Percentiles rank a stretch among this genome's conserved stretches.
Conservation (phyloP, 371 early-diverging fungal species). For the Synchytrium microbalum region DNA sequence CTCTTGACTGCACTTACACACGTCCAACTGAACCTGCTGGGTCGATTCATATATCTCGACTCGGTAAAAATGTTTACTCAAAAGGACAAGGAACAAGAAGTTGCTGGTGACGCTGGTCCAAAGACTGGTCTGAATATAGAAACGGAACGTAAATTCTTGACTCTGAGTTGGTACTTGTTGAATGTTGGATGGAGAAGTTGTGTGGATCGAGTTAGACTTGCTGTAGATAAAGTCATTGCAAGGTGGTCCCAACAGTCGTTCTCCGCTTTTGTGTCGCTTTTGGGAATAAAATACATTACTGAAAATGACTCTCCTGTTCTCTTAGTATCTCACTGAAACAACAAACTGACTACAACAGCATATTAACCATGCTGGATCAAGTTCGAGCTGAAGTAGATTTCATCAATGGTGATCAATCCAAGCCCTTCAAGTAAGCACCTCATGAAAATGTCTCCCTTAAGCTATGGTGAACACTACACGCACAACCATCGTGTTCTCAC, state of each 20-base stretch:
- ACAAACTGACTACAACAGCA: slow-evolving; percentile 19
- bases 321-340: slow-evolving; percentile 41
- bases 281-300: neutral
- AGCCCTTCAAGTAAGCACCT: slow-evolving; percentile 6
- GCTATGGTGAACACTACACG: slow-evolving; percentile 6
- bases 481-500: too few species aligned
- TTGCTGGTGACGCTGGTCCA: neutral
- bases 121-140: slow-evolving; percentile 29
- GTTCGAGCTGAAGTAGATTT: slow-evolving; percentile 20
- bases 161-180: slow-evolving; percentile 85
- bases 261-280: slow-evolving; percentile 7
- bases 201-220: slow-evolving; percentile 53
- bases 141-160: slow-evolving; percentile 73
- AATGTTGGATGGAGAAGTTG: slow-evolving; percentile 80
- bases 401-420: neutral
- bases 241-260: slow-evolving; percentile 35
- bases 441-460: neutral
- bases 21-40: slow-evolving; percentile 83
- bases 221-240: slow-evolving; percentile 58
- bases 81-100: slow-evolving; percentile 5
- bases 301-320: slow-evolving; percentile 3
- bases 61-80: slow-evolving; percentile 46
- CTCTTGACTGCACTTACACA: slow-evolving; percentile 74
- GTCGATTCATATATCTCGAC: slow-evolving; percentile 83
- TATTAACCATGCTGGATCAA: slow-evolving; percentile 12